phyloP scores from a whole-genome alignment of 2,329 filamentous ascomycete genomes.

The Fusarium lyarnte region DNA sequence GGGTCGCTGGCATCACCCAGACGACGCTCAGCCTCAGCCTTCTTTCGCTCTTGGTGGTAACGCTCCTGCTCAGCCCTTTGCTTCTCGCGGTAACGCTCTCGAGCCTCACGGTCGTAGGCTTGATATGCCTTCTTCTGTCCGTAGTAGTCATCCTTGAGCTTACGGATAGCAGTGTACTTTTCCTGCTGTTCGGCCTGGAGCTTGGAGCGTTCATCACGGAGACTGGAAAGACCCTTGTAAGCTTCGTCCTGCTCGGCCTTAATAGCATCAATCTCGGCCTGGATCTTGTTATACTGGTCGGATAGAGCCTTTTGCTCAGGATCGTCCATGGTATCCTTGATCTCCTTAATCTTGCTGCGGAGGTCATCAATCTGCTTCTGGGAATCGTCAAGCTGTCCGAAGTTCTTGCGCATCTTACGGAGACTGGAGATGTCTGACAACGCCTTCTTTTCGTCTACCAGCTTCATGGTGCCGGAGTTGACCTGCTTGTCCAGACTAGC shows the following conservation, averaged over 20 bases:
- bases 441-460: constrained; percentile 97
- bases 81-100: constrained; percentile 79
- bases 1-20: constrained; percentile 85
- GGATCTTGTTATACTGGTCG: constrained; percentile 85
- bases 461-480: constrained; percentile 88
- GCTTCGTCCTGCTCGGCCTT: constrained; percentile 92
- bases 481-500: constrained; percentile 83
- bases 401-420: constrained; percentile 91
- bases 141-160: constrained; percentile 91
- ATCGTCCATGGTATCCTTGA: constrained; percentile 90
- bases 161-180: constrained; percentile 83
- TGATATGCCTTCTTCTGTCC: constrained; percentile 81
- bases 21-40: constrained; percentile 78
- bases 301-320: constrained; percentile 89
- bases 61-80: constrained; percentile 83
- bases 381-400: constrained; percentile 81
- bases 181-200: constrained; percentile 87
- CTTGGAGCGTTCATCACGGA: constrained; percentile 87
- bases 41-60: constrained; percentile 76
- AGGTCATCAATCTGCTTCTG: constrained; percentile 91
- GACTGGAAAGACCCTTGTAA: constrained; percentile 85
- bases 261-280: constrained; percentile 87
- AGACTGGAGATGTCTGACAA: constrained; percentile 83
- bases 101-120: constrained; percentile 84
- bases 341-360: constrained; percentile 86